Evolutionary conservation across 192 early-diverging fungal species (phyloP).

Genomic region (Lobosporangium transversale): DNA sequence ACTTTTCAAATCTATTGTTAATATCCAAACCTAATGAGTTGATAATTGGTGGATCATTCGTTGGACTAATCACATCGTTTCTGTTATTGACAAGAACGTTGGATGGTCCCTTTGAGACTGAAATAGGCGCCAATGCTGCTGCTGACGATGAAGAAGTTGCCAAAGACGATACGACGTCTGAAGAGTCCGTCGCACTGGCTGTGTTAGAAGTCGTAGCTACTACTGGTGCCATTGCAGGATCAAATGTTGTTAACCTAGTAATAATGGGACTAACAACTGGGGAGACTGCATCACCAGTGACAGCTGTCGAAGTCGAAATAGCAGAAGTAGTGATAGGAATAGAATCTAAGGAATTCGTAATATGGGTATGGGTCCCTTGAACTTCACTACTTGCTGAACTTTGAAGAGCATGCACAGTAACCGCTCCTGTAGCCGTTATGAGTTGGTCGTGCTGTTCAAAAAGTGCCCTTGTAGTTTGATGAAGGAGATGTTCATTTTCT

Average conservation of each 20-base stretch:
- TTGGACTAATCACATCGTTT: too few species aligned
- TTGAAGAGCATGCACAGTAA: slow-evolving; percentile 2
- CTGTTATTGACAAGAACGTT: too few species aligned
- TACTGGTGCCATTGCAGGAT: slow-evolving; percentile 18
- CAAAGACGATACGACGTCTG: not conserved
- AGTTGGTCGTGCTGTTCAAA: slow-evolving; percentile 5
- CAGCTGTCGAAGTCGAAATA: not conserved
- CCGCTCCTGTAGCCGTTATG: not conserved
- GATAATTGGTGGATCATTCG: not conserved
- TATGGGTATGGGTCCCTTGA: not conserved
- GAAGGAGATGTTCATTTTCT: slow-evolving; percentile 1
- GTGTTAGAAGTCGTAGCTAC: slow-evolving; percentile 15
- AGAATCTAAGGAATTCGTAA: not conserved
- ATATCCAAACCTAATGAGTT: not conserved
- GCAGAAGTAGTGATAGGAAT: not conserved
- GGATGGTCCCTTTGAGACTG: too few species aligned
- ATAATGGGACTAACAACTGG: not conserved
- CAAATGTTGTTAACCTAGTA: slow-evolving; percentile 10
- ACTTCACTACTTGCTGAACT: not conserved
- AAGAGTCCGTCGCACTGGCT: not conserved
- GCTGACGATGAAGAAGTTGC: not conserved
- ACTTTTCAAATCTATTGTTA: slow-evolving; percentile 19
- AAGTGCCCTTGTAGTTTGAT: not conserved
- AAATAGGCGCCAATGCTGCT: not conserved
- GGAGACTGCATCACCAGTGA: not conserved